A percentile compares a stretch with the other conserved stretches of the same genome.
Evolutionary conservation across 805 yeast genomes (phyloP).

Genomic region (Lipomyces sp.): DNA sequence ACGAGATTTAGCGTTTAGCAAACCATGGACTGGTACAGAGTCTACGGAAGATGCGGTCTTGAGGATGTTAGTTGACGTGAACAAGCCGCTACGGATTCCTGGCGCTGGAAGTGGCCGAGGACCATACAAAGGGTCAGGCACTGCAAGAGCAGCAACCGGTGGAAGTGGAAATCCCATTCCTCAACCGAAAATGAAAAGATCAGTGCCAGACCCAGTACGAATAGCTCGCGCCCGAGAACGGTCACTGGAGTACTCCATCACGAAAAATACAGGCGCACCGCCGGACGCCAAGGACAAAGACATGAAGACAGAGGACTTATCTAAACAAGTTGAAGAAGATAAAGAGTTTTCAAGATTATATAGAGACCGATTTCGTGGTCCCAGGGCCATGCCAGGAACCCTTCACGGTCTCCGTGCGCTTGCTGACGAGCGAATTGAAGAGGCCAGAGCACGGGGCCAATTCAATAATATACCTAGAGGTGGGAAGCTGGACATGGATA

Average conservation of each 20-base stretch:
- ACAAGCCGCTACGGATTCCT: conserved; percentile 48
- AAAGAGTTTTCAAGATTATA: conserved; percentile 60
- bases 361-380: conserved; percentile 66
- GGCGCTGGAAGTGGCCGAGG: conserved; percentile 10
- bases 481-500: conserved; percentile 53
- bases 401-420: conserved; percentile 53
- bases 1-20: conserved; percentile 55
- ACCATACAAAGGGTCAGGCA: conserved; percentile 15
- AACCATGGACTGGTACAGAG: conserved; percentile 68
- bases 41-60: conserved; percentile 52
- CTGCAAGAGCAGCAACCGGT: conserved; percentile 38
- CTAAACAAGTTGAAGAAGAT: conserved; percentile 52
- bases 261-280: conserved; percentile 47
- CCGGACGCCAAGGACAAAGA: conserved; percentile 34
- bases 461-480: conserved; percentile 71
- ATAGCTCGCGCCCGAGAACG: conserved; percentile 66
- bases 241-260: conserved; percentile 64
- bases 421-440: conserved; percentile 78
- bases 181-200: conserved; percentile 40
- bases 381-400: conserved; percentile 48
- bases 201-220: conserved; percentile 45
- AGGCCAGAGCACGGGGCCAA: conserved; percentile 71
- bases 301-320: conserved; percentile 6
- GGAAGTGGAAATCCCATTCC: conserved; percentile 20
- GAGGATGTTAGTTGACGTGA: conserved; percentile 61